phyloP scores from a whole-genome alignment of 1,284 basidiomycete genomes.

The Sanghuangporus baumii region DNA sequence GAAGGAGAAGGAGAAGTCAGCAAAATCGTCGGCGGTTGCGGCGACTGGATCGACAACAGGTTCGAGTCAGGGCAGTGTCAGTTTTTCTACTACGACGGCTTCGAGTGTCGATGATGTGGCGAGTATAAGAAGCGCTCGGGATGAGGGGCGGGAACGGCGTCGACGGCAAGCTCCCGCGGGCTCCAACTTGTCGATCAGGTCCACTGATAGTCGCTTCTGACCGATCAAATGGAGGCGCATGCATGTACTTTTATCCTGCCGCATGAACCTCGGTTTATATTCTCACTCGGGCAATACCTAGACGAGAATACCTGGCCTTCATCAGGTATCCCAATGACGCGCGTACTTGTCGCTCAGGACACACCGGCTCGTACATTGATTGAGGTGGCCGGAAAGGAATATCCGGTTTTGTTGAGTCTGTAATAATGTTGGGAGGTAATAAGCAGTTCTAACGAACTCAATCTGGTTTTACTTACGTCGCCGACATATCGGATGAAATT shows the following conservation, averaged over 20 bases:
- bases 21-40: background rate
- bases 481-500: too few relatives aligned
- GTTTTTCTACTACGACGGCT: background rate
- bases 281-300: background rate
- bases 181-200: background rate
- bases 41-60: background rate
- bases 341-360: background rate
- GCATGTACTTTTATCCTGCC: background rate
- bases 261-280: background rate
- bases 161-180: slow-evolving; percentile 3
- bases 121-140: background rate
- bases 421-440: too few relatives aligned
- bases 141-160: slow-evolving; percentile 11
- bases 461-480: too few relatives aligned
- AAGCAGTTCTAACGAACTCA: too few relatives aligned
- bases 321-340: too few relatives aligned
- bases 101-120: background rate
- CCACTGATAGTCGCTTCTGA: slow-evolving; percentile 5
- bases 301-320: background rate
- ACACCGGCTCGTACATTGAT: background rate
- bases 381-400: too few relatives aligned
- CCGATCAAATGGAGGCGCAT: background rate
- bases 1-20: slow-evolving; percentile 41
- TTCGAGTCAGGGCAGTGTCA: background rate
- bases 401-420: too few relatives aligned